A percentile compares a stretch with the other conserved stretches of the same genome.
phyloP scores from a whole-genome alignment of 805 yeast genomes.

The Candida ortonii region DNA sequence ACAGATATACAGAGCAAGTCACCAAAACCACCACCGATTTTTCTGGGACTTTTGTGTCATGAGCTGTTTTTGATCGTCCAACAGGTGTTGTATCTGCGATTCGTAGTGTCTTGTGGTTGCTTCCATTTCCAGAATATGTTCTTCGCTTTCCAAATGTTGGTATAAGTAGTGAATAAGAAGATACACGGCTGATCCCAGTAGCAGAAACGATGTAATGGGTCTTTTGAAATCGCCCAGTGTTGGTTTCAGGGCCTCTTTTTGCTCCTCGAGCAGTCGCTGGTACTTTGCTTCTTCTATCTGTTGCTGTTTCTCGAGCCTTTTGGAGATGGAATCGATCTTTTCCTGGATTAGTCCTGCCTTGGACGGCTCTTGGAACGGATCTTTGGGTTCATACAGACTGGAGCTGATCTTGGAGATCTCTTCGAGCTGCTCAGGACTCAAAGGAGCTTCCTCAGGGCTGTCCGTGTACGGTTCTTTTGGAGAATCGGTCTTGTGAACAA shows the following conservation, averaged over 20 bases:
- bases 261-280: conserved; percentile 16
- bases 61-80: conserved; percentile 25
- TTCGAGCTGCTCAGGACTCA: conserved; percentile 15
- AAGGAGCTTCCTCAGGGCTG: conserved; percentile 1
- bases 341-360: conserved; percentile 30
- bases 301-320: conserved; percentile 23
- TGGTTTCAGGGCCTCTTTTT: conserved; percentile 26
- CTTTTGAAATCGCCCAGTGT: conserved; percentile 32
- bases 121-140: conserved; percentile 25
- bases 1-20: conserved; percentile 1
- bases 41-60: conserved; percentile 2
- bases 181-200: conserved; percentile 33
- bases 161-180: conserved; percentile 32
- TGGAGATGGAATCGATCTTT: conserved; percentile 25
- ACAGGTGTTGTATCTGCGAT: conserved; percentile 24
- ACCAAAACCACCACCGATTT: conserved; percentile 20
- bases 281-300: conserved; percentile 23
- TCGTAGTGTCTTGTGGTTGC: conserved; percentile 24
- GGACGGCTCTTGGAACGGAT: conserved; percentile 30
- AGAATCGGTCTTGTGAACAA: too few species aligned
- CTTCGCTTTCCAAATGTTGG: conserved; percentile 33
- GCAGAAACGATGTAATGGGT: conserved; percentile 32
- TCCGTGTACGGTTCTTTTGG: too few species aligned
- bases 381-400: conserved; percentile 26
- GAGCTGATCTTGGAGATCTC: conserved; percentile 21